Base-by-base conservation (phyloP, 2,329 filamentous ascomycete genomes). In the Ophiostoma sp. region DNA sequence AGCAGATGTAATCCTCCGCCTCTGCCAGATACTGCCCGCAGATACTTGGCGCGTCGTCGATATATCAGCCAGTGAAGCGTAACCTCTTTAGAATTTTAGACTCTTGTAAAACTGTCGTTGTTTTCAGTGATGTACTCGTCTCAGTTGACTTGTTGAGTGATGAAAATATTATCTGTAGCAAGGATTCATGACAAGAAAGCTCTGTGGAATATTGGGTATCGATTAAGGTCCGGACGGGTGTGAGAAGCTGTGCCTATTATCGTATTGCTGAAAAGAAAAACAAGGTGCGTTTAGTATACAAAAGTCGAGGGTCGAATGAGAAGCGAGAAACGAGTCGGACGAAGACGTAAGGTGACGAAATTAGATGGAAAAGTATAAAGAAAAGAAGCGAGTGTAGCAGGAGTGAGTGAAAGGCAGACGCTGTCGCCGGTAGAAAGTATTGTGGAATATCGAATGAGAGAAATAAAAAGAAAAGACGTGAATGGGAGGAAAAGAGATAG, bases 1-100 rank as follows among this genome's bases (percentile, higher is more conserved):
- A 60, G n/a, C 62, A 65, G 36, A 66, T 74, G 72, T 72, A 73
- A 74, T 71, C 74, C 65, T 68, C 69, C 69, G 54, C 62, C 64
- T 65, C 67, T 67, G 11, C 39, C 33, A 54, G 67, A 65, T 62
- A 31, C 41, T 65, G 41, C 23, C 33, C n/a, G 62, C 62, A 39
- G 54, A 33, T 39, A 20, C 35, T 33, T 67, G 13, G 66, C 23
- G 65, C 31, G 69, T 39, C 52, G 33, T 65, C 33, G 41, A 35
- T 41, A 35, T n/a, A n/a, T 27, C 44, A 39, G 69, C 20, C 54
- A 39, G 54, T 66, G 23, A 57, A 27, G 52, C 52, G 23, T 57
- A 57, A 6, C 27, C 52, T 57, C 52, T 57, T 6, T 15, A 48
- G 44, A 20, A 5, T 27, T 2, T 31, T 27, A 20, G 44, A 48